Evolutionary conservation across 495 filamentous ascomycete species (phyloP).

Genomic region (Lichenothelia convexa): DNA sequence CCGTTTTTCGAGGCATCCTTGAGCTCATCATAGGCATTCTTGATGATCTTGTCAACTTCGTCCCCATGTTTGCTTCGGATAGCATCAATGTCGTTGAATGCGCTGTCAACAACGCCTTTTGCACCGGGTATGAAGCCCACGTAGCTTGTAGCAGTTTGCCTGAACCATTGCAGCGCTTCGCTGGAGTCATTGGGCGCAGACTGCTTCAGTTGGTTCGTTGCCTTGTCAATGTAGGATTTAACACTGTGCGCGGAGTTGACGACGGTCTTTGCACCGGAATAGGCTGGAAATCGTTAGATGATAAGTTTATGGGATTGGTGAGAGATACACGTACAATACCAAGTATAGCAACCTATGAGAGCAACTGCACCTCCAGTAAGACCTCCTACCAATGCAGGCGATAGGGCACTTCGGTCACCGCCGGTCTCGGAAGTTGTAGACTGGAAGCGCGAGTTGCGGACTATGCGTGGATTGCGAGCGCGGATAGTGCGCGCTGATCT

Average conservation of each 20-base stretch:
- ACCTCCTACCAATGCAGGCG: constrained; percentile 23
- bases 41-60: constrained; percentile 43
- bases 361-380: constrained; percentile 32
- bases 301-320: too few species aligned
- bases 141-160: constrained; percentile 39
- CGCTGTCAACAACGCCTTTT: constrained; percentile 36
- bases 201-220: constrained; percentile 24
- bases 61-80: constrained; percentile 37
- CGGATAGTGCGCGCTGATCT: background rate
- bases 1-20: constrained; percentile 31
- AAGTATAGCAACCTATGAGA: constrained; percentile 29
- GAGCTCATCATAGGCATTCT: constrained; percentile 39
- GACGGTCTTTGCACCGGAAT: constrained; percentile 38
- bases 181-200: constrained; percentile 41
- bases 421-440: constrained; percentile 20
- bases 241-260: constrained; percentile 30
- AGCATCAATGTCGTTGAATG: constrained; percentile 43
- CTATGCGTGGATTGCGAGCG: background rate
- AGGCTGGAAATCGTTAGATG: too few species aligned
- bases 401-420: constrained; percentile 1
- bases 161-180: constrained; percentile 38
- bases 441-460: constrained; percentile 22
- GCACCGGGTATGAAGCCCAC: constrained; percentile 50
- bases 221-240: constrained; percentile 32
- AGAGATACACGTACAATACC: too few species aligned